phyloP scores from a whole-genome alignment of 2,329 filamentous ascomycete genomes.

The Aspergillus ochraceoroseus region DNA sequence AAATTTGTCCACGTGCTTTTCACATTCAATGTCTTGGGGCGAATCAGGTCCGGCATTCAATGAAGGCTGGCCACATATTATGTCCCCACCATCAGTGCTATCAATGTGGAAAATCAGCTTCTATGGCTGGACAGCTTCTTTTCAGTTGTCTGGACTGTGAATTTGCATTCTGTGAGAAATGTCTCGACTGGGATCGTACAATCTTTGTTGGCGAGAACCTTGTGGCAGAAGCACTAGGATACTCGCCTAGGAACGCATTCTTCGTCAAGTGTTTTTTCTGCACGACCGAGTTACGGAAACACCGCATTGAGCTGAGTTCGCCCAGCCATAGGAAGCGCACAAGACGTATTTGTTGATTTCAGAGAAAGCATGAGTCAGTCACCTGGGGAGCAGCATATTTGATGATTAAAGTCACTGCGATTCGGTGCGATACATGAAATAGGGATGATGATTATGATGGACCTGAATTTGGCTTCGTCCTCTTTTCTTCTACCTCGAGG shows the following conservation, averaged over 20 bases:
- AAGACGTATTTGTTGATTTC: too few relatives aligned
- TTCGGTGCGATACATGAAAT: too few relatives aligned
- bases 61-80: slow-evolving; percentile 34
- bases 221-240: slow-evolving; percentile 51
- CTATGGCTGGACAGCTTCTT: slow-evolving; percentile 40
- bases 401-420: too few relatives aligned
- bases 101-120: slow-evolving; percentile 51
- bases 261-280: slow-evolving; percentile 38
- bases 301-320: not conserved
- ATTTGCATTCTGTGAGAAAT: slow-evolving; percentile 55
- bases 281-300: not conserved
- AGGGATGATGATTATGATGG: too few relatives aligned
- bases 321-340: not conserved
- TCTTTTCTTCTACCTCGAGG: too few relatives aligned
- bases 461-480: too few relatives aligned
- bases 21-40: slow-evolving; percentile 49
- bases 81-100: slow-evolving; percentile 55
- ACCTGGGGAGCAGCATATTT: too few relatives aligned
- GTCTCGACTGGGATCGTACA: slow-evolving; percentile 45
- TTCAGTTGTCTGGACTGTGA: slow-evolving; percentile 55
- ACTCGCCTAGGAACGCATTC: slow-evolving; percentile 44
- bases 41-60: not conserved
- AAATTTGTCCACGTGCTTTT: slow-evolving; percentile 52
- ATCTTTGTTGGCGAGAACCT: slow-evolving; percentile 47
- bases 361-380: too few relatives aligned